These are phyloP conservation scores for Amanita jacksonii DNA, from an alignment of 768 basidiomycete genomes.

Conservation along the genomic window DNA sequence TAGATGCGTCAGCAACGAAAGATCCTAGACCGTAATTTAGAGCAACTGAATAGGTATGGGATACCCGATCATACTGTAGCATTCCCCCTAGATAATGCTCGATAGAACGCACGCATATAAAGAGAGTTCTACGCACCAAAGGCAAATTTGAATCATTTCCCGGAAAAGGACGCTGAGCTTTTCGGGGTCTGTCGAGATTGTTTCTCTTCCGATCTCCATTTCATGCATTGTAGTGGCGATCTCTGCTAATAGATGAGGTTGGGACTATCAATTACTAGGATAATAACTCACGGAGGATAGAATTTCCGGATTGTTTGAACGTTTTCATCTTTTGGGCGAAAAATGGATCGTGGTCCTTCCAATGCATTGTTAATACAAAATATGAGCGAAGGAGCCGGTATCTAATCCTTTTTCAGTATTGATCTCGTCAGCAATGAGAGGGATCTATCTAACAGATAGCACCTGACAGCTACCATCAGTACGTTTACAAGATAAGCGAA, in stretches of 20 bases:
- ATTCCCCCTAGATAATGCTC: conserved; percentile 61
- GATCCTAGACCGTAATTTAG: conserved; percentile 44
- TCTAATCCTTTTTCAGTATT: conserved; percentile 26
- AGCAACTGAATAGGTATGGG: not conserved
- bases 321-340: conserved; percentile 66
- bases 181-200: conserved; percentile 34
- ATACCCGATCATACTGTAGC: conserved; percentile 55
- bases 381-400: conserved; percentile 77
- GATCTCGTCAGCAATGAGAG: not conserved
- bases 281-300: conserved; percentile 60
- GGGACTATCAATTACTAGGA: not conserved
- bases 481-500: no score
- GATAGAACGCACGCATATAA: not conserved
- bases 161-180: conserved; percentile 60
- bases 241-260: conserved; percentile 30
- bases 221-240: conserved; percentile 67
- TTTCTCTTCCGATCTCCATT: conserved; percentile 40
- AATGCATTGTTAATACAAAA: conserved; percentile 57
- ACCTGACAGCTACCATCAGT: conserved; percentile 29
- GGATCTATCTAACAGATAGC: conserved; percentile 59
- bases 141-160: conserved; percentile 86
- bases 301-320: conserved; percentile 68
- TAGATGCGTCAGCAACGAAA: conserved; percentile 83
- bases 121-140: conserved; percentile 44
- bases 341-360: conserved; percentile 82